phyloP scores from a whole-genome alignment of 495 filamentous ascomycete genomes.

The Penicillium paradoxum region DNA sequence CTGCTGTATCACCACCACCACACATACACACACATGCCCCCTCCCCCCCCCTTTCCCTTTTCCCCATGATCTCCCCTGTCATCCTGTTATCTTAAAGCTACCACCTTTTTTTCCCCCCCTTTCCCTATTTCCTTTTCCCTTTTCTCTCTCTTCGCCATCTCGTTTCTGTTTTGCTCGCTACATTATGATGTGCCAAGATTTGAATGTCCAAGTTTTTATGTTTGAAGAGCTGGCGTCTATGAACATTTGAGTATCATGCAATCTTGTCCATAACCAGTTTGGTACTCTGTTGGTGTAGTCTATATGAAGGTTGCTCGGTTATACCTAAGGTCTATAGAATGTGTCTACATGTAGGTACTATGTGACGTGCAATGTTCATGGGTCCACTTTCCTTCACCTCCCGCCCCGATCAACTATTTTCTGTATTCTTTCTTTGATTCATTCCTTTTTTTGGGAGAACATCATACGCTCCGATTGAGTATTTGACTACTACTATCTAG shows the following conservation, averaged over 20 bases:
- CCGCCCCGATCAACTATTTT: background rate
- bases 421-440: background rate
- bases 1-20: slow-evolving; percentile 20
- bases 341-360: too few relatives aligned
- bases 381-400: background rate
- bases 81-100: background rate
- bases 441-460: too few relatives aligned
- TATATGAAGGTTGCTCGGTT: too few relatives aligned
- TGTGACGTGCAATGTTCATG: background rate
- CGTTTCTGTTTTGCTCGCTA: slow-evolving; percentile 2
- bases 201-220: slow-evolving; percentile 17
- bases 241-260: slow-evolving; percentile 18
- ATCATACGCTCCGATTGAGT: too few relatives aligned
- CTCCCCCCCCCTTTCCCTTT: slow-evolving; percentile 4
- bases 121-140: background rate
- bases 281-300: slow-evolving; percentile 1
- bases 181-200: slow-evolving; percentile 21
- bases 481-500: too few relatives aligned
- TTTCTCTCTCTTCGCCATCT: slow-evolving; percentile 7
- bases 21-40: too few relatives aligned
- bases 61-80: background rate
- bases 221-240: slow-evolving; percentile 17
- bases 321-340: too few relatives aligned
- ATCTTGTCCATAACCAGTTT: slow-evolving; percentile 19
- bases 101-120: slow-evolving; percentile 6